phyloP scores from a whole-genome alignment of 2,329 filamentous ascomycete genomes.

The Lachnellula cervina region DNA sequence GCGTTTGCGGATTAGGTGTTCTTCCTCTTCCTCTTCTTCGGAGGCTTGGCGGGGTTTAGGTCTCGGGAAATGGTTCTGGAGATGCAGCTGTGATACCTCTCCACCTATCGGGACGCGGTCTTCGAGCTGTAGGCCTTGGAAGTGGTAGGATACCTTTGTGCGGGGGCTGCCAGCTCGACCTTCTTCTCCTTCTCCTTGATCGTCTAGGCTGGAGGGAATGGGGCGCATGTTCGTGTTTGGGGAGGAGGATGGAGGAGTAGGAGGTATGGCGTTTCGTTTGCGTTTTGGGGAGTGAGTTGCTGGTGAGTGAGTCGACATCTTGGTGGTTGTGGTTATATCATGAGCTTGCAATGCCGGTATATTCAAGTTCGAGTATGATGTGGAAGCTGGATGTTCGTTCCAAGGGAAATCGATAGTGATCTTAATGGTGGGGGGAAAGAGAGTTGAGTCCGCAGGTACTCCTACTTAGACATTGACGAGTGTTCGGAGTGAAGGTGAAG shows the following conservation, averaged over 20 bases:
- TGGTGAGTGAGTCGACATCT: background rate
- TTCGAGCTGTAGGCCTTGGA: slow-evolving; percentile 28
- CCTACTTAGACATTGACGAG: too few relatives aligned
- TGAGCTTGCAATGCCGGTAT: too few relatives aligned
- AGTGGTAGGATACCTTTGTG: slow-evolving; percentile 29
- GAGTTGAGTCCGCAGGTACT: too few relatives aligned
- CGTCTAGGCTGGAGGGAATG: slow-evolving; percentile 12
- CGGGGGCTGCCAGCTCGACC: slow-evolving; percentile 21
- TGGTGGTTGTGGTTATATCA: too few relatives aligned
- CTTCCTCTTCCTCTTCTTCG: slow-evolving; percentile 7
- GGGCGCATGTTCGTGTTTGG: slow-evolving; percentile 11
- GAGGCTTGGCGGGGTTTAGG: background rate
- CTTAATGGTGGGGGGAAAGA: too few relatives aligned
- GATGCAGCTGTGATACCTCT: slow-evolving; percentile 18
- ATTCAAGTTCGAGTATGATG: too few relatives aligned
- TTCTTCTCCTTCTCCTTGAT: slow-evolving; percentile 3
- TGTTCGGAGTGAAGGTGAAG: too few relatives aligned
- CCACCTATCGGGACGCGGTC: slow-evolving; percentile 4
- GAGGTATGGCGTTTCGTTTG: slow-evolving; percentile 11
- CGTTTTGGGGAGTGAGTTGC: slow-evolving; percentile 6
- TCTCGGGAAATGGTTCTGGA: slow-evolving; percentile 3
- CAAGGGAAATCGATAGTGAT: too few relatives aligned
- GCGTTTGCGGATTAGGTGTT: slow-evolving; percentile 20
- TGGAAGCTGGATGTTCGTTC: too few relatives aligned
- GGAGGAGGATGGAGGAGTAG: slow-evolving; percentile 18